Evolutionary conservation across 2,329 filamentous ascomycete genomes (phyloP).

Genomic region (Dothistroma septosporum): DNA sequence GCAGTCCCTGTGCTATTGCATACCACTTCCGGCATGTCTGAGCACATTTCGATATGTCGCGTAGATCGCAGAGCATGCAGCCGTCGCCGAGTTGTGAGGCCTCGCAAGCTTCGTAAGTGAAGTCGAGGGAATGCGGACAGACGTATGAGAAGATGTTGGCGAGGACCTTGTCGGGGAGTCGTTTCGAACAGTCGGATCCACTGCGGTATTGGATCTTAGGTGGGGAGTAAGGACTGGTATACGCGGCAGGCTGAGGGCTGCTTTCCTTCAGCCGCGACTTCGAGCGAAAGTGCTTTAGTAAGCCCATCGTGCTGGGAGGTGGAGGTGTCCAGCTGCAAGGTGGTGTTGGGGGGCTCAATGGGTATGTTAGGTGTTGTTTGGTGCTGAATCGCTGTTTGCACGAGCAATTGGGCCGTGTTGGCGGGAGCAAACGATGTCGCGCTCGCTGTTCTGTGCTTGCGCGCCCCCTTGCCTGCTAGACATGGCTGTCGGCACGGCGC

Average conservation of each 20-base stretch:
- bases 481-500: neutral
- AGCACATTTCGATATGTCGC: constrained; percentile 77
- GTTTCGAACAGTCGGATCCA: constrained; percentile 40
- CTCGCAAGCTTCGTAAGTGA: constrained; percentile 77
- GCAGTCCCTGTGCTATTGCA: constrained; percentile 50
- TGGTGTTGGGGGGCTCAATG: neutral
- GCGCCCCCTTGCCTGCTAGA: neutral
- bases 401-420: neutral
- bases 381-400: neutral
- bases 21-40: constrained; percentile 72
- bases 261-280: constrained; percentile 41
- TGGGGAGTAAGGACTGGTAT: constrained; percentile 19
- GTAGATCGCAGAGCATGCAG: constrained; percentile 91
- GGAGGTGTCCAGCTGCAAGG: neutral
- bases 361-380: neutral
- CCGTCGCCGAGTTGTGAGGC: constrained; percentile 70
- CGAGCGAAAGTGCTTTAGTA: constrained; percentile 48
- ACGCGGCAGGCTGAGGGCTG: constrained; percentile 28
- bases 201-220: constrained; percentile 10
- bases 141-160: constrained; percentile 74
- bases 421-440: neutral
- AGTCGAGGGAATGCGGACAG: constrained; percentile 76
- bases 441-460: neutral
- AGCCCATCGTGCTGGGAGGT: constrained; percentile 39
- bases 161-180: constrained; percentile 66